Conservation (phyloP, 768 basidiomycete genomes). For the Collybiopsis luxurians region DNA sequence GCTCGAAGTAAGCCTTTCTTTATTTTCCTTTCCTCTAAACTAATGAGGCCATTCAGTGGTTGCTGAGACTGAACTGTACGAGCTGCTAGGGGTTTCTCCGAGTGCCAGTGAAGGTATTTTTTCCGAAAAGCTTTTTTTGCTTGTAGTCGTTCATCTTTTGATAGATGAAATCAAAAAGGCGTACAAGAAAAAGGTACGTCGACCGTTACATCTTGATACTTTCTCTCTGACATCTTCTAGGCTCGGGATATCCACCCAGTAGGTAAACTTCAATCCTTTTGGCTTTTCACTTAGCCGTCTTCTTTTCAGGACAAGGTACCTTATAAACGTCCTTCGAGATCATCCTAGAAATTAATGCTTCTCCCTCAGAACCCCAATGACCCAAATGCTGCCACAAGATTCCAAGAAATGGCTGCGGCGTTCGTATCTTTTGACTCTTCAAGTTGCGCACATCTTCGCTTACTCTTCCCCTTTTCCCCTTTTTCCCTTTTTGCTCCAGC, state of each 20-base stretch:
- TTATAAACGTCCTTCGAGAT: background rate
- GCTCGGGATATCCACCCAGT: conserved; percentile 90
- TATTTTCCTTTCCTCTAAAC: background rate
- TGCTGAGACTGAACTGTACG: conserved; percentile 80
- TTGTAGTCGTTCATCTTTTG: conserved; percentile 1
- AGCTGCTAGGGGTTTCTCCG: conserved; percentile 72
- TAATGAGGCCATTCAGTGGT: conserved; percentile 47
- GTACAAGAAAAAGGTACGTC: conserved; percentile 81
- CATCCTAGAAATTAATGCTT: background rate
- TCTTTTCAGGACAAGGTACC: conserved; percentile 65
- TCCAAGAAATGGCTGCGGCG: conserved; percentile 90
- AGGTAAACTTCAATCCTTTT: conserved; percentile 24
- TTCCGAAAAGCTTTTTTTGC: background rate
- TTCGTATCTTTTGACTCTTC: conserved; percentile 36
- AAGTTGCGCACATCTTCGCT: too few relatives aligned
- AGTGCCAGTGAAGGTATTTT: conserved; percentile 66
- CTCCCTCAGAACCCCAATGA: conserved; percentile 77
- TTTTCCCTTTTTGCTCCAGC: conserved; percentile 30
- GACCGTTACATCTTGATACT: conserved; percentile 18
- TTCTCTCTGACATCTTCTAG: conserved; percentile 34
- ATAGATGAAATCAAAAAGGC: conserved; percentile 90
- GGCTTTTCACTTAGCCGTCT: conserved; percentile 9
- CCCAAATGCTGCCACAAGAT: conserved; percentile 76
- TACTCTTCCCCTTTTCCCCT: conserved; percentile 8
- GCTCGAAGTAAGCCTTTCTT: background rate